Evolutionary conservation across 192 early-diverging fungal species (phyloP), one percentile per base, ranked within the genome.

Genomic region (Linnemannia zychae): DNA sequence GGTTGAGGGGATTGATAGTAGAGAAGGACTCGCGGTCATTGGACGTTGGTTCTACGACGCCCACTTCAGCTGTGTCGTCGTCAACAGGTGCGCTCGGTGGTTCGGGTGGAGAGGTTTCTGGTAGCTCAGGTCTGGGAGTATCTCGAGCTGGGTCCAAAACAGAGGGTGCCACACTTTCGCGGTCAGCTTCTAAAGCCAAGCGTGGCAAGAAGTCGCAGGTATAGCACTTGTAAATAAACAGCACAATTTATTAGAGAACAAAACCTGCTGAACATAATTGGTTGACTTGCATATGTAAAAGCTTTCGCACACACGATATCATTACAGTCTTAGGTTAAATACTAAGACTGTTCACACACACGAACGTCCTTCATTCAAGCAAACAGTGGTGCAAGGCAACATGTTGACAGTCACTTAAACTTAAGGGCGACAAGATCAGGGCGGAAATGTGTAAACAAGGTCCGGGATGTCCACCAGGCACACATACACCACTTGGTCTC

Each of bases 1-100:
- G 97, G 97, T 88, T 99, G 72, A 88, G 96, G 53, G 91, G 93
- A 66, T 89, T 97, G 69, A 91, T 97, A 71, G 93, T 93, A 0
- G 95, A 97, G 80, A 92, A 93, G 83, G 92, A 94, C 74, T 89
- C 92, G 4, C 81, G 83, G 47, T 68, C 67, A 33, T 68, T 80
- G 66, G 72, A 80, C 13, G 63, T 73, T 3, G 49, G 63, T 34
- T 17, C 65, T 36, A 31, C 65, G 12, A 36, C 48, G 12, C n/a
- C 67, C 6, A 69, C 67, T 7, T 36, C 67, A 12, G 13, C 67
- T 6, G 67, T 12, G n/a, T 69, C 67, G n/a, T 69, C 67, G 3
- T n/a, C 67, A 7, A 7, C 75, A 38, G 40, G 40, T 44, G 52
- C 75, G 12, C 9, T 63, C 28, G 57, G 28, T 15, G 40, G 40